Evolutionary conservation across 768 basidiomycete genomes (phyloP).

Genomic region (Suillus ampliporus): DNA sequence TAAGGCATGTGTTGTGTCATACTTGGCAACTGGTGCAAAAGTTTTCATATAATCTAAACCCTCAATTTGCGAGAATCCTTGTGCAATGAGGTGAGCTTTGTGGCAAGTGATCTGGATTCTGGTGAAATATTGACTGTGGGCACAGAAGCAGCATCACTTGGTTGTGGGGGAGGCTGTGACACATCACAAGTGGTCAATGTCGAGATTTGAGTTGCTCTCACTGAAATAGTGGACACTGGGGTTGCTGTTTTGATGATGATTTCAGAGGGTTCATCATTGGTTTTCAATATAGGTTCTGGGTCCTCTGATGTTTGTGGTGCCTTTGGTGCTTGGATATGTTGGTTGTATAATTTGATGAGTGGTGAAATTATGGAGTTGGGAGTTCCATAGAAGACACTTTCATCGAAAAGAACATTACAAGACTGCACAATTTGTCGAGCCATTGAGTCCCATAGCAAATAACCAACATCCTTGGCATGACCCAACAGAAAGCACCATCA

Average conservation of each 20-base stretch:
- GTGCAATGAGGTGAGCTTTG: constrained; percentile 10
- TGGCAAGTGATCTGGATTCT: background rate
- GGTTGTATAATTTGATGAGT: background rate
- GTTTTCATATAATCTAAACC: constrained; percentile 25
- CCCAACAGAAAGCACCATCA: background rate
- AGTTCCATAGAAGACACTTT: background rate
- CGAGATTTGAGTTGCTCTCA: background rate
- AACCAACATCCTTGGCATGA: background rate
- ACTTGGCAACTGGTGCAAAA: constrained; percentile 30
- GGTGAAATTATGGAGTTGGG: background rate
- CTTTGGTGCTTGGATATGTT: background rate
- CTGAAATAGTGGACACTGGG: background rate
- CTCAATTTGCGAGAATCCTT: constrained; percentile 8
- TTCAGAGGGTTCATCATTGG: too few relatives aligned
- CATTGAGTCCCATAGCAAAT: background rate
- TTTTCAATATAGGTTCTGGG: too few relatives aligned
- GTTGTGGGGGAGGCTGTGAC: too few relatives aligned
- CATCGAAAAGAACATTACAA: background rate
- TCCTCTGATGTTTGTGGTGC: background rate
- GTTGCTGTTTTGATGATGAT: background rate
- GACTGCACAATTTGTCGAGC: background rate
- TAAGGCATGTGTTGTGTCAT: constrained; percentile 26
- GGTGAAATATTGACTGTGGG: background rate
- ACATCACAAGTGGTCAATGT: too few relatives aligned
- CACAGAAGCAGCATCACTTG: background rate